phyloP scores from a whole-genome alignment of 2,329 filamentous ascomycete species.

The Endothia cerciana region DNA sequence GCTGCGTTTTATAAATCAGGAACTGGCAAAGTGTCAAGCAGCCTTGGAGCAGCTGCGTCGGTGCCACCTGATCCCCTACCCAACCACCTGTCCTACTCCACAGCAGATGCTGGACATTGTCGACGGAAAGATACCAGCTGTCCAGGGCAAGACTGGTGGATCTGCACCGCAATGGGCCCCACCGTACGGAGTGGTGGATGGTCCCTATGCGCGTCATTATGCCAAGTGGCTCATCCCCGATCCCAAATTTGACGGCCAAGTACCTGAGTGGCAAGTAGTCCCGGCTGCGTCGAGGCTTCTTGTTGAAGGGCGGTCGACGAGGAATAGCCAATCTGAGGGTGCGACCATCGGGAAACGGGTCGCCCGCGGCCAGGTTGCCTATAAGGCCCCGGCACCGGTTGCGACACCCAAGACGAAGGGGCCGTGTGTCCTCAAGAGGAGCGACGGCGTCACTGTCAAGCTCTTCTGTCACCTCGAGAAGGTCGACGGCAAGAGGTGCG shows the following conservation, averaged over 20 bases:
- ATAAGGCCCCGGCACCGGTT: conserved; percentile 71
- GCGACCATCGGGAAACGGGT: conserved; percentile 53
- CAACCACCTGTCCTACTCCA: conserved; percentile 69
- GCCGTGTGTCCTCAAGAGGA: conserved; percentile 82
- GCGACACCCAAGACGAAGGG: conserved; percentile 78
- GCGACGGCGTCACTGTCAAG: conserved; percentile 85
- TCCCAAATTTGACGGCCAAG: conserved; percentile 76
- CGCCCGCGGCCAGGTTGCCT: conserved; percentile 54
- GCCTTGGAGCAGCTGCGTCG: conserved; percentile 92
- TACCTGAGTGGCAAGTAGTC: conserved; percentile 50
- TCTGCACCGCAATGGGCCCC: conserved; percentile 76
- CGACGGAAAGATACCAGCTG: conserved; percentile 72
- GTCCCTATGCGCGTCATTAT: conserved; percentile 93
- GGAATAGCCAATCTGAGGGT: conserved; percentile 70
- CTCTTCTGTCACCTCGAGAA: conserved; percentile 66
- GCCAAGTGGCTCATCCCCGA: conserved; percentile 94
- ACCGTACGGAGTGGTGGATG: conserved; percentile 88
- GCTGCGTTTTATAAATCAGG: conserved; percentile 90
- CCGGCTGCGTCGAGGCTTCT: conserved; percentile 48
- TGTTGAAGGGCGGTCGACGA: conserved; percentile 75
- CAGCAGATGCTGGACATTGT: conserved; percentile 72
- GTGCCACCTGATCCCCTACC: conserved; percentile 90
- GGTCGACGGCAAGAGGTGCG: conserved; percentile 64
- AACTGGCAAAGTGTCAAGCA: conserved; percentile 92
- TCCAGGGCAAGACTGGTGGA: conserved; percentile 65